phyloP scores from a whole-genome alignment of 352 stramenopile species.

The Phytophthora idaei region DNA sequence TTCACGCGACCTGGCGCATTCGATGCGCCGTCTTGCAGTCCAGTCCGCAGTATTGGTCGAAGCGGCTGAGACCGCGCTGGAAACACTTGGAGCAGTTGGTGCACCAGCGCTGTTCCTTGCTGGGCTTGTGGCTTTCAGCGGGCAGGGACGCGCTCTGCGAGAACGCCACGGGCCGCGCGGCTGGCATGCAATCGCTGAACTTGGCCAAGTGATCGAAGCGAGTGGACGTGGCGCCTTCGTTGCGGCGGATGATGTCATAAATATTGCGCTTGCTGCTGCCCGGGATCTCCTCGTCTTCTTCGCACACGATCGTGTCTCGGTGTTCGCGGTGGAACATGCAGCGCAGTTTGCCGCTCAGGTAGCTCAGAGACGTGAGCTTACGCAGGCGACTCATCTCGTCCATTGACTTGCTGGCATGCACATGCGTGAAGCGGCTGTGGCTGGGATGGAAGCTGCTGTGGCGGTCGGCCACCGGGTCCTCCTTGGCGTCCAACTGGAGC shows the following conservation, averaged over 20 bases:
- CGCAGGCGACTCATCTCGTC: constrained; percentile 50
- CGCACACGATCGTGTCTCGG: constrained; percentile 63
- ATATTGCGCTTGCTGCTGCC: constrained; percentile 40
- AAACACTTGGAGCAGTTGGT: constrained; percentile 83
- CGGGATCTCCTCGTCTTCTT: constrained; percentile 59
- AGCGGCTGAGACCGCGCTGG: constrained; percentile 68
- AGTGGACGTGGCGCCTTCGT: constrained; percentile 26
- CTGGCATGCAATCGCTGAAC: constrained; percentile 21
- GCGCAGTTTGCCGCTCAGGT: constrained; percentile 60
- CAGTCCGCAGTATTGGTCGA: constrained; percentile 70
- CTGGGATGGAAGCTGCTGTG: constrained; percentile 12
- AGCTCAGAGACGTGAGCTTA: constrained; percentile 67
- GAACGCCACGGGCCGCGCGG: constrained; percentile 10
- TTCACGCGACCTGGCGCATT: constrained; percentile 41
- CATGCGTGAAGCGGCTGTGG: constrained; percentile 9
- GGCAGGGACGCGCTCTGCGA: constrained; percentile 25
- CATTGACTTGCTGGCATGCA: constrained; percentile 22
- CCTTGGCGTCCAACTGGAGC: constrained; percentile 18
- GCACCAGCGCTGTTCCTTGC: constrained; percentile 77
- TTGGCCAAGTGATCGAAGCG: constrained; percentile 33
- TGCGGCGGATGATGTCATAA: constrained; percentile 58
- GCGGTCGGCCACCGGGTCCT: constrained; percentile 20
- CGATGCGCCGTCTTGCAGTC: constrained; percentile 74
- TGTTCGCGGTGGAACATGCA: constrained; percentile 57
- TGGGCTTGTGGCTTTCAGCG: constrained; percentile 50